phyloP scores from a whole-genome alignment of 176 grass and related monocot species.

The Stipa capillata region DNA sequence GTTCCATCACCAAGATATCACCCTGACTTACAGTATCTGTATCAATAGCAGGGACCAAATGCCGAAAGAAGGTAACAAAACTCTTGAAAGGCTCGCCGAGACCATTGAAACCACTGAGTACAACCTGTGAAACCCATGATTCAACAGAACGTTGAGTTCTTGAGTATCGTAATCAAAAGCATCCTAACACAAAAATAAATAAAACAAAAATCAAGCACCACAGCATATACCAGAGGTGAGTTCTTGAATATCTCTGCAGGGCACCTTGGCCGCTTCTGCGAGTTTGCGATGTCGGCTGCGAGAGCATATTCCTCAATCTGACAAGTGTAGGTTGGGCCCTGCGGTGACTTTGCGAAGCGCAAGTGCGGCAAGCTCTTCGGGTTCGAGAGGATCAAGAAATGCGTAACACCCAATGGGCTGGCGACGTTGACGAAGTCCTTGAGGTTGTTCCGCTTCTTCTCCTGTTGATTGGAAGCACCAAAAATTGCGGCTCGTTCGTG shows the following conservation, averaged over 20 bases:
- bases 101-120: conserved; percentile 42
- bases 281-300: conserved; percentile 40
- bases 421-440: conserved; percentile 60
- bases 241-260: conserved; percentile 53
- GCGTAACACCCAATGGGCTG: conserved; percentile 50
- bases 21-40: conserved; percentile 39
- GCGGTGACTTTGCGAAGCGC: conserved; percentile 32
- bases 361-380: conserved; percentile 47
- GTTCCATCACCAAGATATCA: not conserved
- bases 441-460: conserved; percentile 64
- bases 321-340: conserved; percentile 50
- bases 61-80: conserved; percentile 41
- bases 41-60: conserved; percentile 57
- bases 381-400: conserved; percentile 62
- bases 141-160: not conserved
- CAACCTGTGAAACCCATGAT: conserved; percentile 31
- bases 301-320: conserved; percentile 49
- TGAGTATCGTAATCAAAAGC: not conserved
- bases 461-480: conserved; percentile 16
- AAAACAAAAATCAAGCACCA: not conserved
- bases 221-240: conserved; percentile 53
- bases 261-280: conserved; percentile 46
- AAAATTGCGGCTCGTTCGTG: not conserved
- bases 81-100: conserved; percentile 26
- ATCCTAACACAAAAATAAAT: not conserved